phyloP scores from a whole-genome alignment of 257 asterid species.

The Solanum etuberosum region DNA sequence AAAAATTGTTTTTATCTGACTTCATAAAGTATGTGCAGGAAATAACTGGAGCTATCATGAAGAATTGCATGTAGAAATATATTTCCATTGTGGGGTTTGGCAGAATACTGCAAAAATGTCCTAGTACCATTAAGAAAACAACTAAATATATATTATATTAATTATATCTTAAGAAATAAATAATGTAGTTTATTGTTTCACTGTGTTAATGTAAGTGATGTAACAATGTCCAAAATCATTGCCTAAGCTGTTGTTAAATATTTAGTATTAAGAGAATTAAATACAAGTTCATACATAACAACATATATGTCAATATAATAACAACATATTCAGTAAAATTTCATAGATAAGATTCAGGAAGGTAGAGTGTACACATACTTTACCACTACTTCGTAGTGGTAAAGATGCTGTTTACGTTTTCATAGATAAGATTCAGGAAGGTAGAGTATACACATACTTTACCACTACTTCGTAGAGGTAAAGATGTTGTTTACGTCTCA shows the following conservation, averaged over 20 bases:
- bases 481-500: no score
- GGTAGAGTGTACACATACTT: no score
- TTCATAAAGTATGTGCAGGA: slow-evolving; percentile 19
- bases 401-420: no score
- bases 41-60: slow-evolving; percentile 59
- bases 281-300: no score
- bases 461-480: no score
- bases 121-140: not conserved
- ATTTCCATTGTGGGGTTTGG: slow-evolving; percentile 70
- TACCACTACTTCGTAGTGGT: no score
- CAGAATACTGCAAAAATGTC: slow-evolving; percentile 44
- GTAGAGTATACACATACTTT: no score
- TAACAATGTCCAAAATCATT: not conserved
- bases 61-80: slow-evolving; percentile 62
- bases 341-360: no score
- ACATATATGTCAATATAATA: no score
- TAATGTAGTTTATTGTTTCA: not conserved
- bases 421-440: no score
- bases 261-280: no score
- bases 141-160: not conserved
- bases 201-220: not conserved
- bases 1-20: not conserved
- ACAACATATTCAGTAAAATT: no score
- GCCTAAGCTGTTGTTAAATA: not conserved
- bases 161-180: not conserved